phyloP scores from a whole-genome alignment of 164 flowering plant species.

The Paratinospora sagittata region DNA sequence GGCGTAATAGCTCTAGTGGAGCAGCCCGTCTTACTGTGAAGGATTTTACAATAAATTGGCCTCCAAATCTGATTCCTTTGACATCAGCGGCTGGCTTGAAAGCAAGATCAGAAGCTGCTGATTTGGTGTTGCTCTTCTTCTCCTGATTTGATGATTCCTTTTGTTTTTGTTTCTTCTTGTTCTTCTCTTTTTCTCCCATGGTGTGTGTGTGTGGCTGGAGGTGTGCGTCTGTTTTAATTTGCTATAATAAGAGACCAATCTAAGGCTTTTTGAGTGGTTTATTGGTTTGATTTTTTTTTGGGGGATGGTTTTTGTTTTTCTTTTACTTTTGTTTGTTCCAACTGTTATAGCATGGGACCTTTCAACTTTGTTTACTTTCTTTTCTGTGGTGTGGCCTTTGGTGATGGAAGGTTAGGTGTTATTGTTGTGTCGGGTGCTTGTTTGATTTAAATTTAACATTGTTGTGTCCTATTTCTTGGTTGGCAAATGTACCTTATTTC shows the following conservation, averaged over 20 bases:
- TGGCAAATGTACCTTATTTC: slow-evolving; percentile 3
- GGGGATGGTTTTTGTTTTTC: not conserved
- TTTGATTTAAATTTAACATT: not conserved
- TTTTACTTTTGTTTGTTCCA: not conserved
- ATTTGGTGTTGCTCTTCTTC: slow-evolving; percentile 17
- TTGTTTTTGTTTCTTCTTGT: slow-evolving; percentile 46
- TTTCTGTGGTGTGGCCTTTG: not conserved
- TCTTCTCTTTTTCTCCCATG: slow-evolving; percentile 45
- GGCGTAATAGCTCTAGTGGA: slow-evolving; percentile 51
- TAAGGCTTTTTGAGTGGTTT: no score
- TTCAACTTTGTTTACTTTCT: not conserved
- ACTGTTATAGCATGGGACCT: slow-evolving; percentile 1
- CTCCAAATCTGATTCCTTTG: slow-evolving; percentile 80
- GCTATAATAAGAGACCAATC: slow-evolving; percentile 20
- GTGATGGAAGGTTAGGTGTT: slow-evolving; percentile 7
- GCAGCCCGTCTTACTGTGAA: slow-evolving; percentile 76
- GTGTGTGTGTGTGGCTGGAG: slow-evolving; percentile 4
- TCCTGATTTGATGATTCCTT: slow-evolving; percentile 24
- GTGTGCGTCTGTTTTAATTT: slow-evolving; percentile 1
- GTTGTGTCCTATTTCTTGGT: not conserved
- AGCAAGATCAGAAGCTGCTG: slow-evolving; percentile 39
- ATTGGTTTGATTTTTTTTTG: no score
- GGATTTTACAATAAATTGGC: slow-evolving; percentile 79
- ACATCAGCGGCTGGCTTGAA: slow-evolving; percentile 69
- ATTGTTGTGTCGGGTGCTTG: not conserved